phyloP scores from a whole-genome alignment of 2,329 filamentous ascomycete species.

The Alternaria triticimaculans region DNA sequence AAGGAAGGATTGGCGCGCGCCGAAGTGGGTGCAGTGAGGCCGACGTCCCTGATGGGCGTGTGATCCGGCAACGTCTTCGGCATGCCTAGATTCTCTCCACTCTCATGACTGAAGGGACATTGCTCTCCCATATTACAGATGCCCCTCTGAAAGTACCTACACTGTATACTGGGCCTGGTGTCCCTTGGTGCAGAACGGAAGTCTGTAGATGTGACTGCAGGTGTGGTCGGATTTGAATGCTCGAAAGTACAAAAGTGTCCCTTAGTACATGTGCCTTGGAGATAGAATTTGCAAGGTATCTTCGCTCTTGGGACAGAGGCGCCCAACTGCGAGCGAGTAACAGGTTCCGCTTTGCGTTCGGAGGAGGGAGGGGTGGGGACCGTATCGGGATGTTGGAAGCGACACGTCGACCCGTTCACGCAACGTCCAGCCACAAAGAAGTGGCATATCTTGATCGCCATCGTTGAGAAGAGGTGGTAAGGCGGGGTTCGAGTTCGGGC shows the following conservation, averaged over 20 bases:
- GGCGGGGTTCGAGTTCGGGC: background rate
- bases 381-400: background rate
- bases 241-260: background rate
- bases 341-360: background rate
- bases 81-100: background rate
- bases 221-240: background rate
- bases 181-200: background rate
- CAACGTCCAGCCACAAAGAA: background rate
- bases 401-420: background rate
- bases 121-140: background rate
- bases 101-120: background rate
- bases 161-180: background rate
- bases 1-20: background rate
- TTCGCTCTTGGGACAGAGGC: background rate
- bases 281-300: slow-evolving; percentile 1
- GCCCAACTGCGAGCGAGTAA: background rate
- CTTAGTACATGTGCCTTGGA: background rate
- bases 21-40: background rate
- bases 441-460: background rate
- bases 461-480: background rate
- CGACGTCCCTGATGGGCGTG: background rate
- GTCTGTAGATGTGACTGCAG: background rate
- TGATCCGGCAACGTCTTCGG: slow-evolving; percentile 1
- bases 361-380: background rate
- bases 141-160: background rate